These are phyloP conservation scores for Phlebiopsis flavidoalba DNA, from an alignment of 768 basidiomycete species.

Conservation along the genomic window DNA sequence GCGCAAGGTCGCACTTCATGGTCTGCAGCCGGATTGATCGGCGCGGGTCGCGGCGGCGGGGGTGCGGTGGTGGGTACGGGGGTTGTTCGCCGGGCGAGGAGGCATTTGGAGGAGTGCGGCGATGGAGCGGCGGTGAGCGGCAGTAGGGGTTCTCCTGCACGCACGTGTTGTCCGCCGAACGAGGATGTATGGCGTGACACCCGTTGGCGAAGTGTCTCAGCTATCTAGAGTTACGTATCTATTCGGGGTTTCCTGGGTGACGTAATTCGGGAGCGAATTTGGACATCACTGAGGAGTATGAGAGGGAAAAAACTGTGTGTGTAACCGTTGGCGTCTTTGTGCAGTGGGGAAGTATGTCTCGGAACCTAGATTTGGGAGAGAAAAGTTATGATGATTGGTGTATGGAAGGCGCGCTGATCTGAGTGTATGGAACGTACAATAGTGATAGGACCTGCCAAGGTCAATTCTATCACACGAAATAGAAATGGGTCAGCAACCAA, in stretches of 20 bases:
- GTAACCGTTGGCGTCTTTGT: not conserved
- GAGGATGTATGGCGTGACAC: conserved; percentile 7
- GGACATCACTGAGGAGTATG: no score
- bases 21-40: conserved; percentile 49
- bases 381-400: conserved; percentile 55
- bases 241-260: not conserved
- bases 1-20: conserved; percentile 50
- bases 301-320: not conserved
- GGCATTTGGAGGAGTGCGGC: not conserved
- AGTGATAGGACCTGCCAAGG: no score
- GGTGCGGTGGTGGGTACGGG: not conserved
- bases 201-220: conserved; percentile 2
- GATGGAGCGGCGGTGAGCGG: not conserved
- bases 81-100: not conserved
- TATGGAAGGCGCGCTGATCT: conserved; percentile 71
- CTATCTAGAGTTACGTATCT: conserved; percentile 1
- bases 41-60: not conserved
- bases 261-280: not conserved
- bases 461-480: not conserved
- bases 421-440: no score
- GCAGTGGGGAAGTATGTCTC: not conserved
- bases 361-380: conserved; percentile 36
- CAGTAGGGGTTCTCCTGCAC: conserved; percentile 13
- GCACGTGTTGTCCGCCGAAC: conserved; percentile 15
- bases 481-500: no score